Percentiles rank a stretch among this genome's conserved stretches.
Conservation (phyloP, 106 monocot species). For the Acorus calamus region DNA sequence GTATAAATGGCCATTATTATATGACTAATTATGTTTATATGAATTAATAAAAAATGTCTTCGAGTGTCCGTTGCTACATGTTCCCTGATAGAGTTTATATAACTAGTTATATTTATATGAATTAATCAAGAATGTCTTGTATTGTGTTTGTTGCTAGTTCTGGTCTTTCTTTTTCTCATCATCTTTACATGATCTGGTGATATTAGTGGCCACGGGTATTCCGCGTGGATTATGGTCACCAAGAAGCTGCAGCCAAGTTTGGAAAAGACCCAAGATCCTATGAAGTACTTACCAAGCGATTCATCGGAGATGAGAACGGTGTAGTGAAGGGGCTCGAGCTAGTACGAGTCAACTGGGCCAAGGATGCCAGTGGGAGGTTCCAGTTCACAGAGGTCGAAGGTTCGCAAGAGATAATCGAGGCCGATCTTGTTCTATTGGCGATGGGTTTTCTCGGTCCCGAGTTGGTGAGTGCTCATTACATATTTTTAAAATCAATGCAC, state of each 20-base stretch:
- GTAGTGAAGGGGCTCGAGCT: conserved; percentile 75
- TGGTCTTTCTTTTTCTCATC: neutral
- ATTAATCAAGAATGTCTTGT: too few relatives aligned
- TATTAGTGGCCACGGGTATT: conserved; percentile 92
- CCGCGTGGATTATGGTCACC: conserved; percentile 92
- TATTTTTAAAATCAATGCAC: too few relatives aligned
- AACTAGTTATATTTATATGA: too few relatives aligned
- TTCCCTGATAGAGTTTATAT: too few relatives aligned
- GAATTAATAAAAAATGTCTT: too few relatives aligned
- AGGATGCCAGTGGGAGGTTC: conserved; percentile 61
- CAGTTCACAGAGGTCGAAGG: conserved; percentile 70
- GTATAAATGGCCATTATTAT: too few relatives aligned
- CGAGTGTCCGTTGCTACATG: too few relatives aligned
- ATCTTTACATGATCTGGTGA: neutral
- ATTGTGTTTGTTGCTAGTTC: neutral
- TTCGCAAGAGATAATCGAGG: conserved; percentile 72
- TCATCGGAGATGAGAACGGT: conserved; percentile 85
- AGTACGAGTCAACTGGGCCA: conserved; percentile 63
- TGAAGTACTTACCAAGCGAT: conserved; percentile 82
- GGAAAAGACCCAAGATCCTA: conserved; percentile 91
- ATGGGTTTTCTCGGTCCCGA: conserved; percentile 99
- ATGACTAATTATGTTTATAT: too few relatives aligned
- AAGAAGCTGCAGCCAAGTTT: conserved; percentile 85
- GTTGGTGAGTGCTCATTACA: conserved; percentile 27
- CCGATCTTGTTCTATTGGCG: conserved; percentile 82